phyloP scores from a whole-genome alignment of 2,329 filamentous ascomycete genomes.

The Aspergillus jensenii region DNA sequence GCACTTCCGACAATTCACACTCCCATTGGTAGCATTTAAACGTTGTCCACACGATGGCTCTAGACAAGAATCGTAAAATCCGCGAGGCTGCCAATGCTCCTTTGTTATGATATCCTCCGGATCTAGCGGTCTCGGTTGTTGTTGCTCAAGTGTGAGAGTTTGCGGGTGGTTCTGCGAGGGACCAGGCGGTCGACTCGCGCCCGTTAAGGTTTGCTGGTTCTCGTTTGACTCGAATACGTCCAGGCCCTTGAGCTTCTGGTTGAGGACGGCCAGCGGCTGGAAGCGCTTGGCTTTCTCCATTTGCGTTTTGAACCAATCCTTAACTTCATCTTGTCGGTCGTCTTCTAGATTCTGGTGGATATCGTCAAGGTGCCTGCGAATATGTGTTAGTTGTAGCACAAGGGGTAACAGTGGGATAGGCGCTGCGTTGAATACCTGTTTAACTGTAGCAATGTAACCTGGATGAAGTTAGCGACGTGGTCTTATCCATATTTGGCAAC shows the following conservation, averaged over 20 bases:
- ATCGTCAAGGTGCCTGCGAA: constrained; percentile 74
- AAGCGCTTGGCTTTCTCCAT: constrained; percentile 91
- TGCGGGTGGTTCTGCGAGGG: constrained; percentile 25
- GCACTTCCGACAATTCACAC: constrained; percentile 90
- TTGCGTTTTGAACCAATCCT: constrained; percentile 95
- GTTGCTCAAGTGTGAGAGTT: constrained; percentile 20
- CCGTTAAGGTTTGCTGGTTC: constrained; percentile 48
- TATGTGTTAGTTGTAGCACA: constrained; percentile 17
- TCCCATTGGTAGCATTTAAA: constrained; percentile 76
- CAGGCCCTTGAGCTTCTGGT: constrained; percentile 88
- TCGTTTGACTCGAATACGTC: constrained; percentile 95
- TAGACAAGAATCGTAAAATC: constrained; percentile 74
- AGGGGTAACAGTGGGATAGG: neutral
- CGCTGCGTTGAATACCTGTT: constrained; percentile 60
- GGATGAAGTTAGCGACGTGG: constrained; percentile 10
- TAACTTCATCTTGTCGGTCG: constrained; percentile 87
- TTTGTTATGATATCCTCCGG: constrained; percentile 88
- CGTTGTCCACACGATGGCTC: constrained; percentile 83
- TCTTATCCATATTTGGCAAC: neutral
- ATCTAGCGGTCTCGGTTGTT: constrained; percentile 54
- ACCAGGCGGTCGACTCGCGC: constrained; percentile 34
- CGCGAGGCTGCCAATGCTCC: constrained; percentile 82
- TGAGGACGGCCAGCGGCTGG: constrained; percentile 84
- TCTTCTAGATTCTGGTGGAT: constrained; percentile 85
- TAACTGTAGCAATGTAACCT: constrained; percentile 89